Percentiles rank a stretch among this genome's conserved stretches.
These are phyloP conservation scores for Amphicarpaea edgeworthii DNA, from an alignment of 306 rosid species.

Conservation along the genomic window DNA sequence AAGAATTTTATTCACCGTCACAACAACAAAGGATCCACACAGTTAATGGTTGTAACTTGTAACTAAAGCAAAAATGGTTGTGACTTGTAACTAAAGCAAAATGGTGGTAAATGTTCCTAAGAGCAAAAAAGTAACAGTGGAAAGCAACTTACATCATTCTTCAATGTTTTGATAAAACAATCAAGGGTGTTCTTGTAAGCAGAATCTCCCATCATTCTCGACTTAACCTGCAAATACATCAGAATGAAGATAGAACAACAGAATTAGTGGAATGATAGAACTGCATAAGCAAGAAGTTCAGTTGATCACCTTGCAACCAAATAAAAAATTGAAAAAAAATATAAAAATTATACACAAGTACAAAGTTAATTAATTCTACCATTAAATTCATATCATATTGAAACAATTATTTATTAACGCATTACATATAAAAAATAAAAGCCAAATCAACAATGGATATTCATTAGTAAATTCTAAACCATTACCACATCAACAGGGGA, in stretches of 20 bases:
- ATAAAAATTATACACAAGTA: not conserved
- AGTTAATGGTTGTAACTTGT: conserved; percentile 5
- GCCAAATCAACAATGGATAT: not conserved
- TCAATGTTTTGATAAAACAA: conserved; percentile 89
- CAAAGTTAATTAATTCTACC: conserved; percentile 9
- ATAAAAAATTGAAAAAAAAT: not conserved
- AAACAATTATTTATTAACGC: not conserved
- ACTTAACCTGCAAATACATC: conserved; percentile 79
- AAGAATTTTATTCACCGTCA: conserved; percentile 3
- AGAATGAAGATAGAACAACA: conserved; percentile 36
- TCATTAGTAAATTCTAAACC: not conserved
- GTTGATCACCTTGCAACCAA: conserved; percentile 24
- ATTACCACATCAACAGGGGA: conserved; percentile 99
- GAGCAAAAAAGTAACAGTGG: conserved; percentile 10
- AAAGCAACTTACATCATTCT: conserved; percentile 78
- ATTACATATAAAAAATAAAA: not conserved
- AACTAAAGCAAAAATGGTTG: conserved; percentile 15
- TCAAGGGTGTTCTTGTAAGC: conserved; percentile 91
- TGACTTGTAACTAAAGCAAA: conserved; percentile 20
- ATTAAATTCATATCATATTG: conserved; percentile 10
- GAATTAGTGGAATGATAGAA: conserved; percentile 26
- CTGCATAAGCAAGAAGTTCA: conserved; percentile 30
- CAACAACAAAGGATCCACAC: not conserved
- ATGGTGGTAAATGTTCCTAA: conserved; percentile 18
- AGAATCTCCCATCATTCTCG: conserved; percentile 99